Base-by-base conservation (phyloP, 2,329 filamentous ascomycete species). In the Phialocephala sp. region DNA sequence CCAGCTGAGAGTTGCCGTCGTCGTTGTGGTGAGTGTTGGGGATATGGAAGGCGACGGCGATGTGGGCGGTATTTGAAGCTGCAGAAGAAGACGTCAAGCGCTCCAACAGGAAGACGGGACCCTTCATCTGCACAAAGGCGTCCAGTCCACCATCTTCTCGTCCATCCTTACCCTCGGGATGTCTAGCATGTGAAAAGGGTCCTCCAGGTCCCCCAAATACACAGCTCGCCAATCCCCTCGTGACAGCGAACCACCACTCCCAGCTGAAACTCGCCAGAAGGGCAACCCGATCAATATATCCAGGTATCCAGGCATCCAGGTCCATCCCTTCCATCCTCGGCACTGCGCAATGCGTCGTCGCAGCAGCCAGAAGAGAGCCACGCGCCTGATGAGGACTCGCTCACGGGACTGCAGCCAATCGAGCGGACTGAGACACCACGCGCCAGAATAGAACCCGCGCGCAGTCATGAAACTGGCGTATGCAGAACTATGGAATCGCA, bases 251-350 rank as follows among this genome's bases (percentile, higher is more conserved):
- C 54, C 11, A 32, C 27, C 27, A 32, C 27, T 3, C 6, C 8
- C 32, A 56, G 54, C 54, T 56, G 54, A 56, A 56, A 56, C 54
- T 52, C 47, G 47, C 47, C 20, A 52, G 8, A 45, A 45, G 43
- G 43, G 43, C 37, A 41, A 41, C 3, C 32, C 50, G 50, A 55
- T 52, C 37, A 41, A 32, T 32, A 32, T 32, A 32, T 32, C 27
- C 27, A 32, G 27, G 37, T 27, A 52, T 52, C 45, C 45, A 55
- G 24, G 50, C 12, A 32, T 32, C 27, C 27, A 32, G 27, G 27
- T 32, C 27, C 27, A 32, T 32, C 27, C 27, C 6, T 32, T 32
- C 27, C 27, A 55, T 55, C 50, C 50, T 55, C 50, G 50, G 50
- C 15, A 55, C 8, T 27, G 24, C 20, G 3, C 4, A 32, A 32